These are phyloP conservation scores for Paramyrothecium roridum DNA, from an alignment of 2,329 filamentous ascomycete species.

Conservation along the genomic window DNA sequence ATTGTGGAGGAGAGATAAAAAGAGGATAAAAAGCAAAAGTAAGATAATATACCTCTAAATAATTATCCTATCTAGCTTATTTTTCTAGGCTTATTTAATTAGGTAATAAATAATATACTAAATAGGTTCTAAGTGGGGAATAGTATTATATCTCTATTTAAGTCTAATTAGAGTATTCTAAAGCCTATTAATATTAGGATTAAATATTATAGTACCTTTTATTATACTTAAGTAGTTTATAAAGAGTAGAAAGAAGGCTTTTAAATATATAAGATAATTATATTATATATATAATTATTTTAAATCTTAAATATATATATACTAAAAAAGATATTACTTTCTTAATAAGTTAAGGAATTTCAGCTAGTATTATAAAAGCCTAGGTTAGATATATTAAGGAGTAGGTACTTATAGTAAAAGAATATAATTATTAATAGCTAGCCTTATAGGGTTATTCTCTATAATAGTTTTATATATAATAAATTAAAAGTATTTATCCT, in stretches of 20 bases:
- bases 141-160: background rate
- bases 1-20: background rate
- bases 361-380: background rate
- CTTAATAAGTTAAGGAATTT: too few relatives aligned
- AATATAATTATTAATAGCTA: background rate
- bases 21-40: conserved; percentile 2
- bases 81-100: conserved; percentile 2
- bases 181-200: conserved; percentile 2
- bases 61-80: conserved; percentile 9
- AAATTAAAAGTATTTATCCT: background rate
- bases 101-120: background rate
- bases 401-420: background rate
- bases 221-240: background rate
- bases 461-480: too few relatives aligned
- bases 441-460: background rate
- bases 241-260: background rate
- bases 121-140: background rate
- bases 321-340: too few relatives aligned
- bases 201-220: background rate
- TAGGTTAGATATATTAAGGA: background rate
- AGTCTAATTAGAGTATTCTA: background rate
- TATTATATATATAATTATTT: too few relatives aligned
- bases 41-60: background rate
- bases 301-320: too few relatives aligned
- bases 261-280: background rate